A percentile compares a stretch with the other conserved stretches of the same genome.
Evolutionary conservation across 495 filamentous ascomycete species (phyloP).

Genomic region (Pyrenula massariospora): DNA sequence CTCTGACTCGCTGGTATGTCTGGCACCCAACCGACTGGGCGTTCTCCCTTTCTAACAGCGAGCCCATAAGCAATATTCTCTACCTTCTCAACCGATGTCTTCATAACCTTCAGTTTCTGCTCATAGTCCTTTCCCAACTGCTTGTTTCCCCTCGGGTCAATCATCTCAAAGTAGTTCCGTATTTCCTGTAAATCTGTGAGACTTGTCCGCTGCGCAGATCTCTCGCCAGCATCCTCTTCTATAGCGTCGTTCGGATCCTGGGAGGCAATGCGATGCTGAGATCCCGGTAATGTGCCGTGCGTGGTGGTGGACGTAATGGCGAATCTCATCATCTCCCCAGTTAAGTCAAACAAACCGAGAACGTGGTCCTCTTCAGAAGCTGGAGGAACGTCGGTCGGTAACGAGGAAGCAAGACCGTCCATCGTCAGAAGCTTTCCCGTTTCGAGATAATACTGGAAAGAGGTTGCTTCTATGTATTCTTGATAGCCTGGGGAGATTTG

Average conservation of each 20-base stretch:
- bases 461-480: slow-evolving; percentile 81
- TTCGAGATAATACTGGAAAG: slow-evolving; percentile 78
- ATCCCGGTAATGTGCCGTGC: slow-evolving; percentile 39
- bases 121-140: slow-evolving; percentile 48
- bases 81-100: slow-evolving; percentile 81
- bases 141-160: slow-evolving; percentile 34
- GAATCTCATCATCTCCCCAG: slow-evolving; percentile 93
- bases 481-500: slow-evolving; percentile 72
- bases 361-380: slow-evolving; percentile 73
- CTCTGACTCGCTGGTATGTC: slow-evolving; percentile 33
- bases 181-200: slow-evolving; percentile 58
- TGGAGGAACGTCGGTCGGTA: slow-evolving; percentile 45
- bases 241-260: not conserved
- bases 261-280: slow-evolving; percentile 2
- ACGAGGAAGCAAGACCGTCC: slow-evolving; percentile 35
- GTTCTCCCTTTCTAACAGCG: slow-evolving; percentile 72
- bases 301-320: slow-evolving; percentile 72
- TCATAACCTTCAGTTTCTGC: slow-evolving; percentile 83
- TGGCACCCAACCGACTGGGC: slow-evolving; percentile 87
- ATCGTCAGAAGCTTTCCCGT: slow-evolving; percentile 62
- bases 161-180: slow-evolving; percentile 57
- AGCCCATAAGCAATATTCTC: slow-evolving; percentile 82
- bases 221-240: not conserved
- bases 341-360: slow-evolving; percentile 83
- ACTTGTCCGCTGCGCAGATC: not conserved